Evolutionary conservation across 768 basidiomycete genomes (phyloP).

Genomic region (Hericium alpestre): DNA sequence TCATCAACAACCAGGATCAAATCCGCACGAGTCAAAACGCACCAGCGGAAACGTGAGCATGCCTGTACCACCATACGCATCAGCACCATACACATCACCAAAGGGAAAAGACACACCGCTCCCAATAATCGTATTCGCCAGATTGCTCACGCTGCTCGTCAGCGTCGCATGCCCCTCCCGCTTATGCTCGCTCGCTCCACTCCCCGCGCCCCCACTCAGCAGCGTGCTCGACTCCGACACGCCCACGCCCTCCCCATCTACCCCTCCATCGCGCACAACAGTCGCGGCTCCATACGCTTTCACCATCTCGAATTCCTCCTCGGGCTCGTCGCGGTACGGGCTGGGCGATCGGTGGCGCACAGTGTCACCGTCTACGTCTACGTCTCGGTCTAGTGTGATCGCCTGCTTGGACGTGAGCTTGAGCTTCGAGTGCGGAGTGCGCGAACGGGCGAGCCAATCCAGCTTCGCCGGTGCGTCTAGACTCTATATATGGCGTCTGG

Average conservation of each 20-base stretch:
- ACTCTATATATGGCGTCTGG: not conserved
- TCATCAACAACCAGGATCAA: not conserved
- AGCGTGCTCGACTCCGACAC: constrained; percentile 50
- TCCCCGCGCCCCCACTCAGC: constrained; percentile 31
- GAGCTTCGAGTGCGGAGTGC: not conserved
- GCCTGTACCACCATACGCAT: constrained; percentile 31
- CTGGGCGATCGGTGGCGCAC: not conserved
- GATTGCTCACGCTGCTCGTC: constrained; percentile 62
- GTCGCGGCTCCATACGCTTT: constrained; percentile 55
- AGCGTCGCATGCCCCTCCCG: constrained; percentile 62
- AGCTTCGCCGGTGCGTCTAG: not conserved
- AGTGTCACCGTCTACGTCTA: not conserved
- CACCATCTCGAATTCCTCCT: constrained; percentile 47
- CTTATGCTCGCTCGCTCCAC: constrained; percentile 12
- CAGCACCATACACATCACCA: too few relatives aligned
- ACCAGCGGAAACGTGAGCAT: constrained; percentile 87
- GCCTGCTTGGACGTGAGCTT: too few relatives aligned
- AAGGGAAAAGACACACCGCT: too few relatives aligned
- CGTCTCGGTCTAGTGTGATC: not conserved
- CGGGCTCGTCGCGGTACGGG: constrained; percentile 2
- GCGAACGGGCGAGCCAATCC: not conserved
- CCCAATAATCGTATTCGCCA: constrained; percentile 86
- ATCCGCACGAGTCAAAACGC: constrained; percentile 10
- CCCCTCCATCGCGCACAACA: constrained; percentile 20
- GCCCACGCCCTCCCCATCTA: constrained; percentile 20